Percentiles rank a stretch among this genome's conserved stretches.
These are phyloP conservation scores for Albifimbria verrucaria DNA, from an alignment of 2,329 filamentous ascomycete species.

Conservation along the genomic window DNA sequence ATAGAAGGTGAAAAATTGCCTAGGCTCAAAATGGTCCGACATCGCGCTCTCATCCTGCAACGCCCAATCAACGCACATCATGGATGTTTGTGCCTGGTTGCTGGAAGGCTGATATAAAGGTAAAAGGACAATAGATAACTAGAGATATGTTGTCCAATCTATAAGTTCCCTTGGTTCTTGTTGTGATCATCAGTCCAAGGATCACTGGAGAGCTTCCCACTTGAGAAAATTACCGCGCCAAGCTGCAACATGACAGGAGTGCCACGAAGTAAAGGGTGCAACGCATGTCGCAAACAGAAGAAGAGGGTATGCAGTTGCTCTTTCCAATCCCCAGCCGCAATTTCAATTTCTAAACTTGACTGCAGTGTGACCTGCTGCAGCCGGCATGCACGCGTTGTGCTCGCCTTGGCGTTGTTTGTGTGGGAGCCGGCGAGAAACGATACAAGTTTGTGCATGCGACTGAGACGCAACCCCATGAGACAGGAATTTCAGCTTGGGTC, in stretches of 20 bases:
- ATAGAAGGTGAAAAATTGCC: too few species aligned
- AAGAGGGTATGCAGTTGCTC: background rate
- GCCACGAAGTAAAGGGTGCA: background rate
- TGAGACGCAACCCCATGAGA: background rate
- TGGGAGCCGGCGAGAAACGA: slow-evolving; percentile 35
- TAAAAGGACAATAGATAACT: too few species aligned
- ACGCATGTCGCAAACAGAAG: background rate
- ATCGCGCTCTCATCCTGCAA: too few species aligned
- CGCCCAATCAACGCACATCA: too few species aligned
- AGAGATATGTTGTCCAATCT: too few species aligned
- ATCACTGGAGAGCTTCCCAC: too few species aligned
- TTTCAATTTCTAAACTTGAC: background rate
- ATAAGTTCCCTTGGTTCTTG: too few species aligned
- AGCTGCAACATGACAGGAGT: background rate
- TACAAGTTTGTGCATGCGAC: slow-evolving; percentile 31
- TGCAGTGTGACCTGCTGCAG: slow-evolving; percentile 35
- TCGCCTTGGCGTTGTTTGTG: slow-evolving; percentile 34
- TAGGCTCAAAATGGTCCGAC: too few species aligned
- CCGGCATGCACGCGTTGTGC: slow-evolving; percentile 36
- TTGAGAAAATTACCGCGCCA: too few species aligned
- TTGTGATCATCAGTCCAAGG: too few species aligned
- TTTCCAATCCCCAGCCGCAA: background rate
- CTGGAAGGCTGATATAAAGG: too few species aligned
- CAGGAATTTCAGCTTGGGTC: background rate
- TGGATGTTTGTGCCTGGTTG: too few species aligned